phyloP scores from a whole-genome alignment of 2,329 filamentous ascomycete genomes.

The Diaporthe australafricana region DNA sequence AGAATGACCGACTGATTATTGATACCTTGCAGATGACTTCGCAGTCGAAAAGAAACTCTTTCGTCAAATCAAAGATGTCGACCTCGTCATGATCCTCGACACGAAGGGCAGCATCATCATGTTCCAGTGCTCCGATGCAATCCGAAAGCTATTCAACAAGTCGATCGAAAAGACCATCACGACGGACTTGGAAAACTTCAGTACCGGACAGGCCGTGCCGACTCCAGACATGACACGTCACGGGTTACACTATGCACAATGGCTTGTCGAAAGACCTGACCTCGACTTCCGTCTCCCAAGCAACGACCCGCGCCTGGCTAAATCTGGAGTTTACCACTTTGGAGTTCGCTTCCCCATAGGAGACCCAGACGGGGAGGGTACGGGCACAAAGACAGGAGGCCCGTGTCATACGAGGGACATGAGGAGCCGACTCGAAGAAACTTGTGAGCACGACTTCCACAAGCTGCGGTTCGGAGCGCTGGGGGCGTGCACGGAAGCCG shows the following conservation, averaged over 20 bases:
- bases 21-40: neutral
- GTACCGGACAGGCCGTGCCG: conserved; percentile 27
- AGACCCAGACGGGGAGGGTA: neutral
- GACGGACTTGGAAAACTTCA: conserved; percentile 1
- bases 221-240: conserved; percentile 31
- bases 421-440: neutral
- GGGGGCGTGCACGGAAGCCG: conserved; percentile 19
- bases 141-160: neutral
- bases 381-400: neutral
- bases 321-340: conserved; percentile 5
- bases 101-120: neutral
- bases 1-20: neutral
- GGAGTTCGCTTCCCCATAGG: neutral
- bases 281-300: conserved; percentile 7
- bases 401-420: neutral
- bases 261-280: conserved; percentile 29
- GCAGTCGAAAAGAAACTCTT: neutral
- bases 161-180: neutral
- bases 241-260: conserved; percentile 32
- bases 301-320: conserved; percentile 8
- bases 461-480: conserved; percentile 1
- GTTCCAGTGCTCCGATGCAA: conserved; percentile 5
- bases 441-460: neutral
- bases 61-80: neutral
- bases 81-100: conserved; percentile 12